Evolutionary conservation across 306 rosid species (phyloP).

Genomic region (Alnus glutinosa): DNA sequence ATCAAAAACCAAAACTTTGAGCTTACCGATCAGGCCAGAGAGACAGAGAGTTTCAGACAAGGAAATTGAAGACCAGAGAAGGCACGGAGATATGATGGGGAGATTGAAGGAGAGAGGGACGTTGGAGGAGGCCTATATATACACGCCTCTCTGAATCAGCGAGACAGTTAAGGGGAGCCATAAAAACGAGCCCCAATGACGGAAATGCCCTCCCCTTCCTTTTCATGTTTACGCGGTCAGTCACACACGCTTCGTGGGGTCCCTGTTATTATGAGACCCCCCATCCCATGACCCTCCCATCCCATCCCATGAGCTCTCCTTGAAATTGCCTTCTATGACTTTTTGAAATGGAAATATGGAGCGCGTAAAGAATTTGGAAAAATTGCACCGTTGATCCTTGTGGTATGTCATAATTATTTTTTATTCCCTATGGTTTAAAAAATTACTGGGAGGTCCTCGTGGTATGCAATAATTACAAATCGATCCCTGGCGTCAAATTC

Average conservation of each 20-base stretch:
- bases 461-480: too few relatives aligned
- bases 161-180: constrained; percentile 32
- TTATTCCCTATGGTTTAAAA: too few relatives aligned
- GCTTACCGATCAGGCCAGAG: constrained; percentile 28
- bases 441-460: too few relatives aligned
- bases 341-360: too few relatives aligned
- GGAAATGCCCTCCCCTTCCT: background rate
- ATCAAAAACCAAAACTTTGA: constrained; percentile 8
- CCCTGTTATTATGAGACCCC: background rate
- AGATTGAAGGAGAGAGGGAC: constrained; percentile 10
- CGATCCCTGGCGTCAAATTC: too few relatives aligned
- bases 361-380: too few relatives aligned
- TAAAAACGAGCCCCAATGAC: background rate
- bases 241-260: constrained; percentile 24
- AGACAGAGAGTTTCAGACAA: constrained; percentile 15
- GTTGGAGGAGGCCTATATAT: background rate
- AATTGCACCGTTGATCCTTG: too few relatives aligned
- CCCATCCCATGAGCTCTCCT: too few relatives aligned
- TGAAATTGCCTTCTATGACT: too few relatives aligned
- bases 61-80: background rate
- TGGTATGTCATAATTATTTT: too few relatives aligned
- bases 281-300: too few relatives aligned
- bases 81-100: background rate
- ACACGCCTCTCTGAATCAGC: background rate
- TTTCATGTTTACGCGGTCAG: background rate